Conservation (phyloP, 2,329 filamentous ascomycete genomes). For the Fusarium stilboides region DNA sequence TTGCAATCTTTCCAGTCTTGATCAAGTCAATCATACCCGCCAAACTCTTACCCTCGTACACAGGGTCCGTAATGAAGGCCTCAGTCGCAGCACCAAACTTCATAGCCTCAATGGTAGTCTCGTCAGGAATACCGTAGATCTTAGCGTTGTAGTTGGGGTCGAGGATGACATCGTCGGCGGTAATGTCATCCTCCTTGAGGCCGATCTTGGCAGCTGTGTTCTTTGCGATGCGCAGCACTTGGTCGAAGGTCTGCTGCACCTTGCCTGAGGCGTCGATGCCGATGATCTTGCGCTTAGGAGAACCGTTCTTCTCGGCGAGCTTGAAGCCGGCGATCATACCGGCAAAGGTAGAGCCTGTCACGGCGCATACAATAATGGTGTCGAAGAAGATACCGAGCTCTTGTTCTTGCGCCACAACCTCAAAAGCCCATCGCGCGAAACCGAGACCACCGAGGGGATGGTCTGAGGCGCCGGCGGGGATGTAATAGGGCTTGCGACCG, state of each 20-base stretch:
- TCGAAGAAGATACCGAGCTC: slow-evolving; percentile 76
- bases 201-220: slow-evolving; percentile 76
- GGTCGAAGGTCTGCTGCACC: slow-evolving; percentile 70
- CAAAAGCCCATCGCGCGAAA: slow-evolving; percentile 80
- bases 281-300: slow-evolving; percentile 68
- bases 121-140: slow-evolving; percentile 77
- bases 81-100: slow-evolving; percentile 77
- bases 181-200: slow-evolving; percentile 71
- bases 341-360: slow-evolving; percentile 79
- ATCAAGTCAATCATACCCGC: slow-evolving; percentile 80
- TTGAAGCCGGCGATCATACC: slow-evolving; percentile 83
- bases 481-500: slow-evolving; percentile 78
- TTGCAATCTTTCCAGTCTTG: slow-evolving; percentile 71
- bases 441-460: slow-evolving; percentile 79
- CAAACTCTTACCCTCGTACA: slow-evolving; percentile 83
- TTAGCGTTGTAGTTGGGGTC: slow-evolving; percentile 76
- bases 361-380: slow-evolving; percentile 77
- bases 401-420: slow-evolving; percentile 75
- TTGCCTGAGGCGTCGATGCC: slow-evolving; percentile 72
- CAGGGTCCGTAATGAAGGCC: slow-evolving; percentile 81
- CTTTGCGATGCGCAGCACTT: slow-evolving; percentile 77
- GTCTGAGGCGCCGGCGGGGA: slow-evolving; percentile 79
- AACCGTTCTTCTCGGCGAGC: slow-evolving; percentile 65
- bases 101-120: slow-evolving; percentile 77
- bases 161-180: slow-evolving; percentile 73